phyloP scores from a whole-genome alignment of 768 basidiomycete genomes.

The Tricholoma furcatifolium region DNA sequence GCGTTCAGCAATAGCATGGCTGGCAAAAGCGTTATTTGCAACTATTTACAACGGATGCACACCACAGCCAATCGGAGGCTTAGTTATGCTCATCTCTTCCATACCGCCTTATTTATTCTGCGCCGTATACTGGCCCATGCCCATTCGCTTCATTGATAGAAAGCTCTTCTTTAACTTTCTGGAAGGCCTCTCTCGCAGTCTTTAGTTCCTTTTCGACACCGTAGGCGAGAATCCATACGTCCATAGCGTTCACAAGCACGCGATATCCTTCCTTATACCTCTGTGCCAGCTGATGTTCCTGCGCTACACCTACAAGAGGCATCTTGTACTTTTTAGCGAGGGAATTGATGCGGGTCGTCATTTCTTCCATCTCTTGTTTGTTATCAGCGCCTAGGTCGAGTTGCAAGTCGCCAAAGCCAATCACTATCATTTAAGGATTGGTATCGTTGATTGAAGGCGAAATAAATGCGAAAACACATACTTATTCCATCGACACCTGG shows the following conservation, averaged over 20 bases:
- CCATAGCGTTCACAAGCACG: not conserved
- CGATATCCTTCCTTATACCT: not conserved
- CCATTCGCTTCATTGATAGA: no score
- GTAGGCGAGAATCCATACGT: not conserved
- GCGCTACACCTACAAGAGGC: not conserved
- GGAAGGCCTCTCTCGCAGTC: not conserved
- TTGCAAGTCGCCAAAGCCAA: not conserved
- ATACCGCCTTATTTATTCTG: no score
- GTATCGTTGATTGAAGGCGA: not conserved
- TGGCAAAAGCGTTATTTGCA: not conserved
- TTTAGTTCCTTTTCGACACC: not conserved
- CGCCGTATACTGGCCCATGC: no score
- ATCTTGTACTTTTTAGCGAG: constrained; percentile 8
- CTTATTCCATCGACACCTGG: constrained; percentile 7
- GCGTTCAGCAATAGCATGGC: not conserved
- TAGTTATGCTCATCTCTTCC: no score
- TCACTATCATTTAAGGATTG: not conserved
- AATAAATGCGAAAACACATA: not conserved
- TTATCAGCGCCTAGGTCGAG: constrained; percentile 4
- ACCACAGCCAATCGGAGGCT: no score
- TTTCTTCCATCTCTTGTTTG: not conserved
- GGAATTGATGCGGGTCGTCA: not conserved
- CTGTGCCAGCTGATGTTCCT: not conserved
- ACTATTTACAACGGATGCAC: no score
- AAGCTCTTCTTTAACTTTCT: no score